Evolutionary conservation across 2,329 filamentous ascomycete species (phyloP).

Genomic region (Colletotrichum sp.): DNA sequence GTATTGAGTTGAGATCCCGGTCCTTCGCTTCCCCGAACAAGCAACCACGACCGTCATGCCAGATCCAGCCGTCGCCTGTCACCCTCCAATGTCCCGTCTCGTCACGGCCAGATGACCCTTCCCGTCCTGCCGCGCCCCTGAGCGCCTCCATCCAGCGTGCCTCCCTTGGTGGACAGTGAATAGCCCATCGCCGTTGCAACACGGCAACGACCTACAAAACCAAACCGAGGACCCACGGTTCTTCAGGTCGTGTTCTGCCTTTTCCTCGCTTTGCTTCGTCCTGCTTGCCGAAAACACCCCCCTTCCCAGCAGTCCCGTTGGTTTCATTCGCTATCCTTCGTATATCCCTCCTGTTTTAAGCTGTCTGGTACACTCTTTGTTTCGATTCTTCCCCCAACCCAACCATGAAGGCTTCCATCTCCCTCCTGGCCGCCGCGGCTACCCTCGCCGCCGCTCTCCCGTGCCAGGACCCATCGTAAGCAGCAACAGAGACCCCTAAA

Average conservation of each 20-base stretch:
- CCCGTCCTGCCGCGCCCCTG: not conserved
- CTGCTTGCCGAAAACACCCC: not conserved
- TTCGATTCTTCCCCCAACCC: not conserved
- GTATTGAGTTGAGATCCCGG: not conserved
- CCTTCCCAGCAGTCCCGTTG: not conserved
- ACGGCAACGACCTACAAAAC: not conserved
- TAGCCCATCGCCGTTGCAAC: not conserved
- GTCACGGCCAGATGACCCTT: not conserved
- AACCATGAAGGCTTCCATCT: conserved; percentile 13
- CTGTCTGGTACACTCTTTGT: conserved; percentile 8
- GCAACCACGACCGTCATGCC: not conserved
- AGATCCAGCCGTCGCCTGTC: not conserved
- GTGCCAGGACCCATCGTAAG: conserved; percentile 11
- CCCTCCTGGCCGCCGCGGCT: not conserved
- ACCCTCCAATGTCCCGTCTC: not conserved
- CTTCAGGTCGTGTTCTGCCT: not conserved
- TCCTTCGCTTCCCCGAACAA: not conserved
- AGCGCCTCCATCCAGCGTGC: not conserved
- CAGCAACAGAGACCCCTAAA: not conserved
- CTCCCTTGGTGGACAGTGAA: not conserved
- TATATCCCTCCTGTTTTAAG: not conserved
- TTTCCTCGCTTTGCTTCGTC: not conserved
- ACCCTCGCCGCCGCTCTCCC: not conserved
- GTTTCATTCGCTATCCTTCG: not conserved
- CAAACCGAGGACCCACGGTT: not conserved